These are phyloP conservation scores for Trametes cubensis DNA, from an alignment of 768 basidiomycete species.

Conservation along the genomic window DNA sequence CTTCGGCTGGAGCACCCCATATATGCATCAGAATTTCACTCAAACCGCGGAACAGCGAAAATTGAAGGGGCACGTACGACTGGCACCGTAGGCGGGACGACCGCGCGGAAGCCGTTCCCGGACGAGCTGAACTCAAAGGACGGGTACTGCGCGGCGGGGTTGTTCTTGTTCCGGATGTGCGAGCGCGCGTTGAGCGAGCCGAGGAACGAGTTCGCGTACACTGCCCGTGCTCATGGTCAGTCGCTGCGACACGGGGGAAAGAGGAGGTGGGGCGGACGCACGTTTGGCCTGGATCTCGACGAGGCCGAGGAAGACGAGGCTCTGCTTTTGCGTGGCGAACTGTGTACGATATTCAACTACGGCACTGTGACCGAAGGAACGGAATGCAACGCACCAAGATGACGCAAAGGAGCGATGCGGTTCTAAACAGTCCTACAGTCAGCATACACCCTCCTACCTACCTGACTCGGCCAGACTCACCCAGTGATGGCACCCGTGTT, in stretches of 20 bases:
- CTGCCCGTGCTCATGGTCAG: neutral
- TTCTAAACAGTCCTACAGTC: neutral
- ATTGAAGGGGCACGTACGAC: neutral
- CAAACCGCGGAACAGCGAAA: too few species aligned
- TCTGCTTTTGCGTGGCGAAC: constrained; percentile 20
- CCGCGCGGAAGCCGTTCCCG: neutral
- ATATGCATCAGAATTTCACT: too few species aligned
- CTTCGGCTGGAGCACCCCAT: neutral
- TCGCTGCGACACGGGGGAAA: neutral
- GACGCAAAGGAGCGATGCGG: constrained; percentile 17
- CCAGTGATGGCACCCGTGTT: constrained; percentile 22
- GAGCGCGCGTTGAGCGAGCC: constrained; percentile 17
- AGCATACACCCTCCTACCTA: too few species aligned
- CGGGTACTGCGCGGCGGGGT: constrained; percentile 7
- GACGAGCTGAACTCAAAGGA: constrained; percentile 13
- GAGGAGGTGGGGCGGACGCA: neutral
- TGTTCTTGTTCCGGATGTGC: constrained; percentile 14
- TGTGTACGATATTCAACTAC: neutral
- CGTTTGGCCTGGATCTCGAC: constrained; percentile 7
- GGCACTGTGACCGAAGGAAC: neutral
- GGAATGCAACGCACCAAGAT: constrained; percentile 12
- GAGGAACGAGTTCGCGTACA: constrained; percentile 20
- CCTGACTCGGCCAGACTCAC: neutral
- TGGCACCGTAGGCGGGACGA: neutral
- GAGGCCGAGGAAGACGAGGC: constrained; percentile 21